phyloP scores from a whole-genome alignment of 805 yeast species.

The Saccharomycopsis capsularis region DNA sequence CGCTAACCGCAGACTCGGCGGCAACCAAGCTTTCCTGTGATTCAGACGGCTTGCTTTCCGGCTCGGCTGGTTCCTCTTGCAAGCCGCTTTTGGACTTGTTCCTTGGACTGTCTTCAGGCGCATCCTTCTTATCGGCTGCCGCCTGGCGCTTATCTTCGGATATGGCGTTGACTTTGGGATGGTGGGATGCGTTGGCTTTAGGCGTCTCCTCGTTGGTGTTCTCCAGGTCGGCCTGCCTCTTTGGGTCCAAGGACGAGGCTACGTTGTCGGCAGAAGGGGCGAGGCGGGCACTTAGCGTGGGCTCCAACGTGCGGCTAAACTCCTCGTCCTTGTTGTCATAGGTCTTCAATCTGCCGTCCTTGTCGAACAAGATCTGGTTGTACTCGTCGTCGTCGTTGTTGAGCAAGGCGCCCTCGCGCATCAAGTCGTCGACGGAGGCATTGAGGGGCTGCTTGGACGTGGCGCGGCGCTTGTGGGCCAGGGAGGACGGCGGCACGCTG shows the following conservation, averaged over 20 bases:
- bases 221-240: neutral
- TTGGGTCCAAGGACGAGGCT: neutral
- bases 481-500: neutral
- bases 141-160: neutral
- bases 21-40: neutral
- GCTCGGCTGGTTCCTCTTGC: no score
- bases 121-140: neutral
- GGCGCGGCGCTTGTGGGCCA: neutral
- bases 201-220: neutral
- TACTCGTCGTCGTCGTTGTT: conserved; percentile 29
- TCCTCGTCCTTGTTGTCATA: conserved; percentile 17
- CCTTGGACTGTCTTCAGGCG: conserved; percentile 21
- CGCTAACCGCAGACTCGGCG: neutral
- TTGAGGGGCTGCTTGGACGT: conserved; percentile 9
- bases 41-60: neutral
- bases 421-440: conserved; percentile 29
- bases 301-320: conserved; percentile 13
- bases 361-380: conserved; percentile 20
- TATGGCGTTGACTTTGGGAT: neutral
- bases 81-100: conserved; percentile 14
- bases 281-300: conserved; percentile 19
- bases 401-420: conserved; percentile 30
- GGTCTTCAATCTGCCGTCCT: conserved; percentile 26
- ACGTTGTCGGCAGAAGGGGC: neutral
- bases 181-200: neutral